Conservation (phyloP, 1,284 basidiomycete genomes). For the Athelia psychrophila region DNA sequence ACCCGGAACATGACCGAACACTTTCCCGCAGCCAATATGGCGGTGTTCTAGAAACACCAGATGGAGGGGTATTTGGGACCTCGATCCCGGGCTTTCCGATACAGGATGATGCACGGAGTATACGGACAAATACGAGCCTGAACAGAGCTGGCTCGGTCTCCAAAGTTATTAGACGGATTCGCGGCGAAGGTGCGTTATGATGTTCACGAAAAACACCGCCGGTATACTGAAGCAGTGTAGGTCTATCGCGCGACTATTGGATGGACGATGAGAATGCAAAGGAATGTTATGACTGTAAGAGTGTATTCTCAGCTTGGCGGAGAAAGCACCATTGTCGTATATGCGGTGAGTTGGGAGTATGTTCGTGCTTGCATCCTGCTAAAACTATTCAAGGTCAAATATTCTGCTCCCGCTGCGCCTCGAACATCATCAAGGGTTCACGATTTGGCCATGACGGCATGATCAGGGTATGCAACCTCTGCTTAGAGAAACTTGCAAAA, state of each 20-base stretch:
- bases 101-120: conserved; percentile 77
- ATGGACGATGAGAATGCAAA: conserved; percentile 97
- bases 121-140: conserved; percentile 67
- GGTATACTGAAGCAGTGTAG: conserved; percentile 34
- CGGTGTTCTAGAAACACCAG: conserved; percentile 50
- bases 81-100: conserved; percentile 84
- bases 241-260: conserved; percentile 88
- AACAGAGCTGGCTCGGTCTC: conserved; percentile 81
- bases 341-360: conserved; percentile 59
- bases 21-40: conserved; percentile 52
- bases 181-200: conserved; percentile 69
- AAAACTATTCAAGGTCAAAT: conserved; percentile 61
- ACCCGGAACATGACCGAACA: conserved; percentile 57
- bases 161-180: conserved; percentile 83
- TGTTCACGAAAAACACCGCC: neutral
- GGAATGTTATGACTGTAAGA: conserved; percentile 94
- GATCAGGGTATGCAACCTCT: conserved; percentile 93
- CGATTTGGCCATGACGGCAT: conserved; percentile 92
- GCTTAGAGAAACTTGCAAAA: conserved; percentile 86
- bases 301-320: conserved; percentile 88
- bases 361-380: conserved; percentile 3
- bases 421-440: conserved; percentile 95
- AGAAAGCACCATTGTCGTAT: conserved; percentile 95
- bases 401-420: conserved; percentile 93
- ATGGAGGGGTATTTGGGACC: conserved; percentile 61